Evolutionary conservation across 139 green algal genomes (phyloP).

Genomic region (Pleodorina starrii): DNA sequence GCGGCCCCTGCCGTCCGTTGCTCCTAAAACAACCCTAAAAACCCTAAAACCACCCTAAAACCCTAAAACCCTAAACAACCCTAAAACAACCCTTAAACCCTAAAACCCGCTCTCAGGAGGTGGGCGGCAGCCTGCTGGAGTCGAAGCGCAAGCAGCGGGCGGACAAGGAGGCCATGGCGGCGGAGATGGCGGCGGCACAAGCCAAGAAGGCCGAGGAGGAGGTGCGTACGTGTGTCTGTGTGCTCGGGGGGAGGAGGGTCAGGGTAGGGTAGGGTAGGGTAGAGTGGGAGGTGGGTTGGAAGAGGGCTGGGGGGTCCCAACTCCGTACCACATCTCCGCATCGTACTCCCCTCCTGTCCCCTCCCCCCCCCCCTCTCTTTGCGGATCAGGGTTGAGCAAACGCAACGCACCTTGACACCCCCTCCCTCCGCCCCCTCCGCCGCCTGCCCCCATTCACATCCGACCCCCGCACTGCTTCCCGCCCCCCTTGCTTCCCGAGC

Average conservation of each 20-base stretch:
- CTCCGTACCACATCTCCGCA: no score
- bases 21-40: no score
- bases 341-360: no score
- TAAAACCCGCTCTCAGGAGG: slow-evolving; percentile 55
- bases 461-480: neutral
- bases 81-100: no score
- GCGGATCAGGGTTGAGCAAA: neutral
- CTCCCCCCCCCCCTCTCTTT: neutral
- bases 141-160: slow-evolving; percentile 82
- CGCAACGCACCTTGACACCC: neutral
- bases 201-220: slow-evolving; percentile 57
- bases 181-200: slow-evolving; percentile 77
- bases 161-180: slow-evolving; percentile 86
- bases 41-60: no score
- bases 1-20: neutral
- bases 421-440: neutral
- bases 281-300: neutral
- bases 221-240: neutral
- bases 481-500: neutral
- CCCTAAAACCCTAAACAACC: no score
- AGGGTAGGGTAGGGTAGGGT: neutral
- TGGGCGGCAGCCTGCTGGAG: slow-evolving; percentile 85
- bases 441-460: neutral
- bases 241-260: no score
- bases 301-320: no score